These are phyloP conservation scores for Lizonia empirigonia DNA, from an alignment of 2,329 filamentous ascomycete species.

Conservation along the genomic window DNA sequence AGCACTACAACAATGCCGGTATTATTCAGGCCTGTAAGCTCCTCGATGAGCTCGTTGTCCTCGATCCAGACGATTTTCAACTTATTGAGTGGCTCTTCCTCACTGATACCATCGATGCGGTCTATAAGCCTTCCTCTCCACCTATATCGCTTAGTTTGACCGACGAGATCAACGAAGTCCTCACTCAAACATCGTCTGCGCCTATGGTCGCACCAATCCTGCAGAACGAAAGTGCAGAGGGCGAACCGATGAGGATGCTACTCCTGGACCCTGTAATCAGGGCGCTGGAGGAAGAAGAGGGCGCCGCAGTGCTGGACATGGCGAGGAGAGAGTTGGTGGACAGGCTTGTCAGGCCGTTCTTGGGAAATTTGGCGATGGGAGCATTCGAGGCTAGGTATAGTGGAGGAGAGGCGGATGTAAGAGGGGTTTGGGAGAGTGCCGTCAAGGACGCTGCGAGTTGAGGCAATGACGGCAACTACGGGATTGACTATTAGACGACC, in stretches of 20 bases:
- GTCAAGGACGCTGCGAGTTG: slow-evolving; percentile 34
- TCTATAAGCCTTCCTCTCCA: slow-evolving; percentile 74
- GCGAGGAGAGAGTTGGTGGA: slow-evolving; percentile 69
- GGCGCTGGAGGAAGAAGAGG: slow-evolving; percentile 42
- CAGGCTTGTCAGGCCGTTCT: slow-evolving; percentile 83
- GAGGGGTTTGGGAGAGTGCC: slow-evolving; percentile 40
- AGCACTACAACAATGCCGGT: slow-evolving; percentile 76
- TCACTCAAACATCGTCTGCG: slow-evolving; percentile 49
- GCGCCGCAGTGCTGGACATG: slow-evolving; percentile 57
- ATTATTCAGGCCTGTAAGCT: slow-evolving; percentile 93
- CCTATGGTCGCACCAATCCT: background rate
- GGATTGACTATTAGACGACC: background rate
- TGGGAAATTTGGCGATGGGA: slow-evolving; percentile 88
- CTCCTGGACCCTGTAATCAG: slow-evolving; percentile 52
- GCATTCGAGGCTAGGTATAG: slow-evolving; percentile 92
- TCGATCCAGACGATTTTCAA: slow-evolving; percentile 94
- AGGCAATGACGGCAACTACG: background rate
- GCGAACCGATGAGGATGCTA: slow-evolving; percentile 42
- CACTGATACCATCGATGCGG: slow-evolving; percentile 93
- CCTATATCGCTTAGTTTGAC: slow-evolving; percentile 75
- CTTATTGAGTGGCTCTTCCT: slow-evolving; percentile 98
- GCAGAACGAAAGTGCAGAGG: background rate
- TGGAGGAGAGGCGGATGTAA: slow-evolving; percentile 62
- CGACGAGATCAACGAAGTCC: slow-evolving; percentile 80
- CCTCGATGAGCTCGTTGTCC: slow-evolving; percentile 82